Percentiles rank a stretch among this genome's conserved stretches.
phyloP scores from a whole-genome alignment of 805 yeast genomes.

The Kuraishia borneana region DNA sequence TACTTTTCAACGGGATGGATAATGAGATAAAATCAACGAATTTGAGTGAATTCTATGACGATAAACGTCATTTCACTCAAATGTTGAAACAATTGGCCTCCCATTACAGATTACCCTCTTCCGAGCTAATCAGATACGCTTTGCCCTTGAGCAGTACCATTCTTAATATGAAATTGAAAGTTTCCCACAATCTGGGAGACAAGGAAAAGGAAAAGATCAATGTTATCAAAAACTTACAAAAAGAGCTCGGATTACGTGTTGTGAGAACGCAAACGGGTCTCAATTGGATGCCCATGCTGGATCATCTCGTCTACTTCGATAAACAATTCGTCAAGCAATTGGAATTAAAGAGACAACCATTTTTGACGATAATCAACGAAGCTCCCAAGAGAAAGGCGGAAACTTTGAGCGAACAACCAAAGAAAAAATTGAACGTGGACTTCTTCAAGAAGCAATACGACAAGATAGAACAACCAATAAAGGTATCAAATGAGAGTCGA shows the following conservation, averaged over 20 bases:
- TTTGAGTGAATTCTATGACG: constrained; percentile 20
- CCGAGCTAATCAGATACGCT: constrained; percentile 14
- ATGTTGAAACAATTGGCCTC: constrained; percentile 19
- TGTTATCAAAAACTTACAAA: constrained; percentile 24
- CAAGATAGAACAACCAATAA: constrained; percentile 8
- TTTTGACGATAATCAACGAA: constrained; percentile 2
- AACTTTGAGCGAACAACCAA: constrained; percentile 2
- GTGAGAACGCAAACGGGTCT: constrained; percentile 1
- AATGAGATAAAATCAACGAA: constrained; percentile 12
- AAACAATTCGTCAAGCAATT: constrained; percentile 8
- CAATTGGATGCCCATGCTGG: constrained; percentile 4
- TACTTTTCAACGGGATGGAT: constrained; percentile 49
- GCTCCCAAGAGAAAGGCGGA: constrained; percentile 4
- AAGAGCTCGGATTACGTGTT: constrained; percentile 28
- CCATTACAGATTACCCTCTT: constrained; percentile 15
- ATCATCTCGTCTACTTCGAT: constrained; percentile 2
- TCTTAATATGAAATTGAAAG: constrained; percentile 14
- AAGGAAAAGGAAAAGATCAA: constrained; percentile 22
- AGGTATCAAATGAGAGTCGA: constrained; percentile 18
- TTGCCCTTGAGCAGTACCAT: constrained; percentile 24
- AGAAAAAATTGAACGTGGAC: constrained; percentile 10
- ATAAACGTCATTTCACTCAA: constrained; percentile 20
- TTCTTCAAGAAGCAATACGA: constrained; percentile 34
- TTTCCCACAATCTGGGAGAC: constrained; percentile 15
- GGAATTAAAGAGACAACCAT: constrained; percentile 7